phyloP scores from a whole-genome alignment of 768 basidiomycete genomes.

The Termitomyces sp. region DNA sequence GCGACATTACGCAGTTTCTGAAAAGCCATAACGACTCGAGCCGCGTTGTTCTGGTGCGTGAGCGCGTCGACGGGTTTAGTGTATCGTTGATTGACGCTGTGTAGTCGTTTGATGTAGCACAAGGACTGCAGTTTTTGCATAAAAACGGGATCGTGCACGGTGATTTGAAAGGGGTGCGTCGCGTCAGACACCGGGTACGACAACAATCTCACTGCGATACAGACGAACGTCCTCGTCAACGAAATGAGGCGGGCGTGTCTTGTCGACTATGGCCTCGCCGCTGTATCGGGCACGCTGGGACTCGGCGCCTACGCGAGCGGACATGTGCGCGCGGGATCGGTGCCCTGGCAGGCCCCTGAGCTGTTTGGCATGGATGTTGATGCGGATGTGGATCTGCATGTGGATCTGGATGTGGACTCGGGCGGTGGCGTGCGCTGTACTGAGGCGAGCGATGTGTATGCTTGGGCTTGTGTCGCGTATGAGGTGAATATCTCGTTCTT shows the following conservation, averaged over 20 bases:
- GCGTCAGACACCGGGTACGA: neutral
- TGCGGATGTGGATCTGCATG: too few relatives aligned
- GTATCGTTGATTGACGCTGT: too few relatives aligned
- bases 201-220: neutral
- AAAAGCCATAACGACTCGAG: neutral
- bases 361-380: too few relatives aligned
- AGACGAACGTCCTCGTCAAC: slow-evolving; percentile 6
- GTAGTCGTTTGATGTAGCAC: slow-evolving; percentile 3
- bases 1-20: neutral
- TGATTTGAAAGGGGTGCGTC: slow-evolving; percentile 4
- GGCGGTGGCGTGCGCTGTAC: neutral
- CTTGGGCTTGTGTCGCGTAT: slow-evolving; percentile 5
- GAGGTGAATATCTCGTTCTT: too few relatives aligned
- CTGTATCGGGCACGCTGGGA: slow-evolving; percentile 1
- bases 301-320: neutral
- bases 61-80: too few relatives aligned
- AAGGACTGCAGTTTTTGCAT: slow-evolving; percentile 2
- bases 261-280: neutral
- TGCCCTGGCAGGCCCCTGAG: slow-evolving; percentile 3
- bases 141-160: slow-evolving; percentile 6
- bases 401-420: too few relatives aligned
- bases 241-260: neutral
- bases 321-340: neutral
- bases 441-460: slow-evolving; percentile 1
- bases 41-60: slow-evolving; percentile 1